phyloP scores from a whole-genome alignment of 2,329 filamentous ascomycete genomes.

The Nemania sp. region DNA sequence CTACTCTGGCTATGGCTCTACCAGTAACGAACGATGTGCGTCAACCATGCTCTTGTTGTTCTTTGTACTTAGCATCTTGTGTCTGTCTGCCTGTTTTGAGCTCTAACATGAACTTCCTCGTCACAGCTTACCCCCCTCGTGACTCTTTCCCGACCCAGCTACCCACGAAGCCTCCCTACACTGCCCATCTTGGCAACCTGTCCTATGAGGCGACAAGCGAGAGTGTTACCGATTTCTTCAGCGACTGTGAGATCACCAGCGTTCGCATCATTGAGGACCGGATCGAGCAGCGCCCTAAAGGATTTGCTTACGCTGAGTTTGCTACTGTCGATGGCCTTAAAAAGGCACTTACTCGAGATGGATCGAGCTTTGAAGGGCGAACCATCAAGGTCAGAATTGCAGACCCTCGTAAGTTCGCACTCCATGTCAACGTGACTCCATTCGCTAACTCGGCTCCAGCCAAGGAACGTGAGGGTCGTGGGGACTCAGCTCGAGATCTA shows the following conservation, averaged over 20 bases:
- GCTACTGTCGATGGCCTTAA: conserved; percentile 84
- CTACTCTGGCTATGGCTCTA: conserved; percentile 28
- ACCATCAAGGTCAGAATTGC: conserved; percentile 93
- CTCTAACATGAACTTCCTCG: conserved; percentile 1
- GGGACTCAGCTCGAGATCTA: conserved; percentile 76
- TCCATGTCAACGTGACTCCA: conserved; percentile 7
- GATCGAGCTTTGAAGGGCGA: conserved; percentile 81
- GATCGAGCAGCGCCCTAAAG: conserved; percentile 90
- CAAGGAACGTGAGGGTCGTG: conserved; percentile 71
- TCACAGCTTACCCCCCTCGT: conserved; percentile 63
- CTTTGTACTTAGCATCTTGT: background rate
- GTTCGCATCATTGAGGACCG: conserved; percentile 98
- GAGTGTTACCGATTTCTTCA: conserved; percentile 84
- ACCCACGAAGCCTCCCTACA: conserved; percentile 90
- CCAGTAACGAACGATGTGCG: conserved; percentile 43
- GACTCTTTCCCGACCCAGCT: conserved; percentile 75
- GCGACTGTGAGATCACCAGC: conserved; percentile 81
- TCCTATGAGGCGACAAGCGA: conserved; percentile 90
- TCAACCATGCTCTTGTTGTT: background rate
- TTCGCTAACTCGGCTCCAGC: conserved; percentile 60
- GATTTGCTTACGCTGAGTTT: conserved; percentile 98
- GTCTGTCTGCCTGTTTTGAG: background rate
- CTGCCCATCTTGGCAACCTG: conserved; percentile 93
- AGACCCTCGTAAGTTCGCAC: conserved; percentile 81
- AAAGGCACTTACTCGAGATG: conserved; percentile 83